Conservation (phyloP, 495 filamentous ascomycete species). For the Rusavskia elegans region DNA sequence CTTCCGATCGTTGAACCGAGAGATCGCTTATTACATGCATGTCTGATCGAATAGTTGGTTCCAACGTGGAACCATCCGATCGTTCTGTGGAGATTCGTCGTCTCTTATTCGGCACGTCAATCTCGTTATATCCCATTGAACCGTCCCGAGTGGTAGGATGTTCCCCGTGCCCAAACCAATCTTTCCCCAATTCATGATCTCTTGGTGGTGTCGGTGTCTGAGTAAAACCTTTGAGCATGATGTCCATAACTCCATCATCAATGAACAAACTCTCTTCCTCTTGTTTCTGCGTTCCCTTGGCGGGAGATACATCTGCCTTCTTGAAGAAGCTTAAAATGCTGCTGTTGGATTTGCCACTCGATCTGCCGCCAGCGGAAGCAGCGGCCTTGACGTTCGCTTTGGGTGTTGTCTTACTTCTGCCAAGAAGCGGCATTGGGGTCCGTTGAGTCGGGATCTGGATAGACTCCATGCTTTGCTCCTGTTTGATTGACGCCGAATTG, state of each 20-base stretch:
- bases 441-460: slow-evolving; percentile 52
- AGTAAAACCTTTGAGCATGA: not conserved
- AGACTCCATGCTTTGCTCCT: slow-evolving; percentile 16
- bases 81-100: slow-evolving; percentile 22
- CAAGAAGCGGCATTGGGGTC: slow-evolving; percentile 85
- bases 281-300: slow-evolving; percentile 5
- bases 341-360: slow-evolving; percentile 36
- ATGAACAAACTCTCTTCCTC: slow-evolving; percentile 25
- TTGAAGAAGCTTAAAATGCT: slow-evolving; percentile 77
- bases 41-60: slow-evolving; percentile 3
- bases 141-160: slow-evolving; percentile 9
- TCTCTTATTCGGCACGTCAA: slow-evolving; percentile 20
- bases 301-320: slow-evolving; percentile 36
- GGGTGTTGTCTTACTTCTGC: slow-evolving; percentile 32
- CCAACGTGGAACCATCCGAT: not conserved
- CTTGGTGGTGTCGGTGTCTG: slow-evolving; percentile 15
- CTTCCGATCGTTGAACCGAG: slow-evolving; percentile 55
- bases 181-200: slow-evolving; percentile 24
- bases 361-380: slow-evolving; percentile 9
- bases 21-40: slow-evolving; percentile 24
- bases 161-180: slow-evolving; percentile 12
- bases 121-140: slow-evolving; percentile 34
- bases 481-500: slow-evolving; percentile 16
- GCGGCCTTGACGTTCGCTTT: slow-evolving; percentile 8
- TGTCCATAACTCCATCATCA: slow-evolving; percentile 23